Conservation (phyloP, 2,329 filamentous ascomycete species). For the Pyrenophora seminiperda region DNA sequence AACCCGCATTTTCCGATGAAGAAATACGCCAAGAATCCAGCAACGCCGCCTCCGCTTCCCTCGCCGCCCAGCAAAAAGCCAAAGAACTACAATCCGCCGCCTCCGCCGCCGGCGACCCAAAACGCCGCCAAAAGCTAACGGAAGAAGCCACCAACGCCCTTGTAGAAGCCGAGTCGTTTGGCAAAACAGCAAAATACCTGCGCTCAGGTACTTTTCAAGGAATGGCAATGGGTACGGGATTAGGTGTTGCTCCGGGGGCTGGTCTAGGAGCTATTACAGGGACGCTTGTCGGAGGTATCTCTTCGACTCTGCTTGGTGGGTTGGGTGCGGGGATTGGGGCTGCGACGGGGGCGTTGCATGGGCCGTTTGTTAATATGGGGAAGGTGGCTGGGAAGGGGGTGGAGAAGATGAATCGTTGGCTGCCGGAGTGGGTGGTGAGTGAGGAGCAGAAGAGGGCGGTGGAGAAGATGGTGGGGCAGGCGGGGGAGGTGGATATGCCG, state of each 20-base stretch:
- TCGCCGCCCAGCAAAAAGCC: slow-evolving; percentile 24
- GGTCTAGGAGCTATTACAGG: slow-evolving; percentile 28
- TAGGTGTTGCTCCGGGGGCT: slow-evolving; percentile 28
- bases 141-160: slow-evolving; percentile 28
- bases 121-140: slow-evolving; percentile 28
- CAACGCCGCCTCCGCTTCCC: slow-evolving; percentile 25
- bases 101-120: slow-evolving; percentile 21
- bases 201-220: slow-evolving; percentile 32
- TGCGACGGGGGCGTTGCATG: slow-evolving; percentile 25
- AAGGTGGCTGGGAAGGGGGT: slow-evolving; percentile 25
- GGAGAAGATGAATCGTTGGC: slow-evolving; percentile 20
- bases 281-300: slow-evolving; percentile 26
- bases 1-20: slow-evolving; percentile 22
- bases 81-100: slow-evolving; percentile 28
- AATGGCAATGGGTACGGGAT: slow-evolving; percentile 29
- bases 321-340: slow-evolving; percentile 27
- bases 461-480: slow-evolving; percentile 29
- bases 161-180: slow-evolving; percentile 31
- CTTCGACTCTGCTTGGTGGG: slow-evolving; percentile 25
- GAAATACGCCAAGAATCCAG: slow-evolving; percentile 27
- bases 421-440: slow-evolving; percentile 25
- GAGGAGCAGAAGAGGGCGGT: slow-evolving; percentile 25
- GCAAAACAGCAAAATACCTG: slow-evolving; percentile 33
- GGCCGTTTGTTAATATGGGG: slow-evolving; percentile 19
- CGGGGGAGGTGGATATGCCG: slow-evolving; percentile 23